Conservation (phyloP, 2,329 filamentous ascomycete genomes). For the Macrophomina pseudophaseolina region DNA sequence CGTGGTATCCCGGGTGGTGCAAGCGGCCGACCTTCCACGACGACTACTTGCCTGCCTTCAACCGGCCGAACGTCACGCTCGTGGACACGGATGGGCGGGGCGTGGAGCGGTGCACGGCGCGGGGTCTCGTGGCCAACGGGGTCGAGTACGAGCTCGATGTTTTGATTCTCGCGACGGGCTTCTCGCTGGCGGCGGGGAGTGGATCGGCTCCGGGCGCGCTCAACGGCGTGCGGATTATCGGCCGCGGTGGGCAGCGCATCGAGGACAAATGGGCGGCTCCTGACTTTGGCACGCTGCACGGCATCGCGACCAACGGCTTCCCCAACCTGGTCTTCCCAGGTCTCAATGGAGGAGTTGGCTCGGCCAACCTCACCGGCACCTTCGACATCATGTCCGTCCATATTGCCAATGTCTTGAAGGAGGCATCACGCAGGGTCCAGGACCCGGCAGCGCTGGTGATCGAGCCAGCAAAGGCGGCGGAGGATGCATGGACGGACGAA, state of each 20-base stretch:
- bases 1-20: conserved; percentile 67
- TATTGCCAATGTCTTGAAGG: background rate
- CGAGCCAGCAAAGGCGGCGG: background rate
- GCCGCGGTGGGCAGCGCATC: conserved; percentile 52
- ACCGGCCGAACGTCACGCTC: conserved; percentile 62
- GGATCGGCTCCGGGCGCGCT: conserved; percentile 32
- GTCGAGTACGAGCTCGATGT: conserved; percentile 56
- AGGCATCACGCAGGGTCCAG: background rate
- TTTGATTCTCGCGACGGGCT: conserved; percentile 56
- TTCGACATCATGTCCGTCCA: background rate
- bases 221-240: conserved; percentile 47
- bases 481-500: background rate
- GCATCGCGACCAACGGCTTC: conserved; percentile 54
- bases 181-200: conserved; percentile 35
- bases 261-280: conserved; percentile 49
- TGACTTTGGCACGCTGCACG: conserved; percentile 50
- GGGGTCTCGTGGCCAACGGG: conserved; percentile 55
- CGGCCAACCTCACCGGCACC: conserved; percentile 33
- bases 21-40: conserved; percentile 69
- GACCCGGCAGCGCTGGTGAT: background rate
- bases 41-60: conserved; percentile 64
- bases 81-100: conserved; percentile 65
- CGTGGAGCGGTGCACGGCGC: conserved; percentile 52
- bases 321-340: conserved; percentile 60
- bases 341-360: conserved; percentile 36